phyloP scores from a whole-genome alignment of 306 rosid genomes.

The Mimosa bimucronata region DNA sequence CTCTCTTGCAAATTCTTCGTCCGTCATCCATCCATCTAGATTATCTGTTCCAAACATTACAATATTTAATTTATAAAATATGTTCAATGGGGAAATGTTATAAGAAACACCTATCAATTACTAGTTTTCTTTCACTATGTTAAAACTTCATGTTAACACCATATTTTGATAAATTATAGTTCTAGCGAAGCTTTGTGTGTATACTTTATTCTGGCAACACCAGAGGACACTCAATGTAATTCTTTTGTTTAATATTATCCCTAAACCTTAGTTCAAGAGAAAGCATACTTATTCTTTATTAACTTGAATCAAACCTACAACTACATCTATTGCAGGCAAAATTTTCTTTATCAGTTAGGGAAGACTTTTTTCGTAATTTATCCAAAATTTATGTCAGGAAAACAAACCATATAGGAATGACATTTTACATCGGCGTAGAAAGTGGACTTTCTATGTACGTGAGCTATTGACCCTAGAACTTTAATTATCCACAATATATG shows the following conservation, averaged over 20 bases:
- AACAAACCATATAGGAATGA: too few species aligned
- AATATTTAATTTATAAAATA: neutral
- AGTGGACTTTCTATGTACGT: neutral
- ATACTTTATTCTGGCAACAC: too few species aligned
- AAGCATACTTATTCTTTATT: neutral
- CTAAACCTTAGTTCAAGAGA: neutral
- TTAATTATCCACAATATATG: too few species aligned
- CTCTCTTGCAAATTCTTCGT: conserved; percentile 80
- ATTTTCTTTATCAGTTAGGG: too few species aligned
- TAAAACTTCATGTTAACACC: too few species aligned
- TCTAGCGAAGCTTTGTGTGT: too few species aligned
- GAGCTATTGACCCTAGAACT: too few species aligned
- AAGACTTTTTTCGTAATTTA: too few species aligned
- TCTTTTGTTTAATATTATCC: neutral
- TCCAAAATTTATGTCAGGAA: neutral
- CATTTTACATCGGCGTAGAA: neutral
- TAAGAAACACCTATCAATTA: too few species aligned
- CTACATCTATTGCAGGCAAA: neutral
- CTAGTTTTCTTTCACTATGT: too few species aligned
- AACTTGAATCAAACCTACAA: neutral
- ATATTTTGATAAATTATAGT: too few species aligned
- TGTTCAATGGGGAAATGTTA: neutral
- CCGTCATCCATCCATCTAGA: conserved; percentile 71
- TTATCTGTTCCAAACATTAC: conserved; percentile 48
- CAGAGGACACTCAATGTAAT: too few species aligned